Percentiles rank a stretch among this genome's conserved stretches.
phyloP scores from a whole-genome alignment of 495 filamentous ascomycete species.

The Hypoxylon perforatum region DNA sequence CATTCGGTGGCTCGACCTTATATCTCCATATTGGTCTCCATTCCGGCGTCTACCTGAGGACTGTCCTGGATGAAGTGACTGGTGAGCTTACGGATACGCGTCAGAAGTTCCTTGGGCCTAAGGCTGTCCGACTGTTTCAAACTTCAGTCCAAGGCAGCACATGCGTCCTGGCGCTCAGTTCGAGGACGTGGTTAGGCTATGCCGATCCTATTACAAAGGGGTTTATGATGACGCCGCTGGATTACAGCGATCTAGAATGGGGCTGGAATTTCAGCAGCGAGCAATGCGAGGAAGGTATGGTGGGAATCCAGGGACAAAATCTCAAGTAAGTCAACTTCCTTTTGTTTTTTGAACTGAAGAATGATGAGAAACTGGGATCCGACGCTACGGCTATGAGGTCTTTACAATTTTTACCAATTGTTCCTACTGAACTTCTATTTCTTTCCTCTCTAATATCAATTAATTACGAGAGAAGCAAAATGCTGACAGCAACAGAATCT shows the following conservation, averaged over 20 bases:
- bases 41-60: slow-evolving; percentile 94
- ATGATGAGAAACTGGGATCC: slow-evolving; percentile 78
- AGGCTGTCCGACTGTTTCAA: slow-evolving; percentile 85
- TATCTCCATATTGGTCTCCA: slow-evolving; percentile 96
- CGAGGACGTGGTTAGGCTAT: slow-evolving; percentile 93
- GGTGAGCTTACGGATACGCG: slow-evolving; percentile 94
- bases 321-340: slow-evolving; percentile 73
- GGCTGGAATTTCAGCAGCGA: slow-evolving; percentile 97
- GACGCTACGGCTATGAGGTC: slow-evolving; percentile 60
- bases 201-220: slow-evolving; percentile 81
- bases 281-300: slow-evolving; percentile 92
- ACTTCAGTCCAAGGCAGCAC: slow-evolving; percentile 85
- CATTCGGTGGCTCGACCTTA: slow-evolving; percentile 75
- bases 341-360: slow-evolving; percentile 34
- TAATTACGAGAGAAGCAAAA: slow-evolving; percentile 55
- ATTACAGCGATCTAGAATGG: slow-evolving; percentile 88
- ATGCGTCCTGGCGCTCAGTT: slow-evolving; percentile 90
- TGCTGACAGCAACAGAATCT: slow-evolving; percentile 86
- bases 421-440: slow-evolving; percentile 60
- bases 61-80: slow-evolving; percentile 91
- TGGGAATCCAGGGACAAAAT: slow-evolving; percentile 91
- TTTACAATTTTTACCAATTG: slow-evolving; percentile 62
- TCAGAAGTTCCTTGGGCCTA: slow-evolving; percentile 91
- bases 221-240: slow-evolving; percentile 91
- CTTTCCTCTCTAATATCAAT: background rate